Percentiles rank a stretch among this genome's conserved stretches.
Evolutionary conservation across 345 rosid species (phyloP).

Genomic region (Cardamine resedifolia): DNA sequence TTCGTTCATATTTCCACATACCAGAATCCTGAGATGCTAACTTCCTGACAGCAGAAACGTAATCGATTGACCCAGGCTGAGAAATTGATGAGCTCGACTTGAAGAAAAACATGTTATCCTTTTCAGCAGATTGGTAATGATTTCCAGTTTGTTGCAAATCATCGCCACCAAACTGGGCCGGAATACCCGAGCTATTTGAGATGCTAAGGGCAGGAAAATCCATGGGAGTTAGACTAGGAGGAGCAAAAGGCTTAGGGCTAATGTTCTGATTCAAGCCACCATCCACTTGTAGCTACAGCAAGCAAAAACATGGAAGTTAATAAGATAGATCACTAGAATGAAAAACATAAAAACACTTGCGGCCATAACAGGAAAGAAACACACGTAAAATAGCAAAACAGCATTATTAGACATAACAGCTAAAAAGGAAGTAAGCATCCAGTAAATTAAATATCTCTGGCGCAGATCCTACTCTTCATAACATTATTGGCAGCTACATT

Average conservation of each 20-base stretch:
- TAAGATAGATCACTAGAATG: conserved; percentile 3
- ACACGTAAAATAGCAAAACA: background rate
- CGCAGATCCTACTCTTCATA: background rate
- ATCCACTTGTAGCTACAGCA: conserved; percentile 88
- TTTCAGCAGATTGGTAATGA: conserved; percentile 62
- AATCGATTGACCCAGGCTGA: conserved; percentile 67
- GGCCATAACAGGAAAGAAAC: background rate
- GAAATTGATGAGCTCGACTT: conserved; percentile 58
- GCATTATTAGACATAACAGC: background rate
- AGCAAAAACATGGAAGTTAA: conserved; percentile 20
- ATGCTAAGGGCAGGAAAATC: conserved; percentile 85
- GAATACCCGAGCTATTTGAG: conserved; percentile 55
- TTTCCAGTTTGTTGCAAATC: conserved; percentile 63
- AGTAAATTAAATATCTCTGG: background rate
- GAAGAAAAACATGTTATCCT: conserved; percentile 73
- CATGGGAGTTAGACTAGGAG: conserved; percentile 72
- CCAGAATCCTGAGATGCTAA: conserved; percentile 79
- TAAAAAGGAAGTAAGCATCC: background rate
- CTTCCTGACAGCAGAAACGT: conserved; percentile 93
- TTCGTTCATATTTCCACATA: conserved; percentile 83
- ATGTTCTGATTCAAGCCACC: conserved; percentile 70
- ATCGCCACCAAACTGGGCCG: conserved; percentile 66
- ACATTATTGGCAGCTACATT: conserved; percentile 16
- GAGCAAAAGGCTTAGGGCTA: conserved; percentile 61
- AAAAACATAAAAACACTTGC: background rate